phyloP scores from a whole-genome alignment of 148 eudicot genomes.

The Polygonum aviculare region DNA sequence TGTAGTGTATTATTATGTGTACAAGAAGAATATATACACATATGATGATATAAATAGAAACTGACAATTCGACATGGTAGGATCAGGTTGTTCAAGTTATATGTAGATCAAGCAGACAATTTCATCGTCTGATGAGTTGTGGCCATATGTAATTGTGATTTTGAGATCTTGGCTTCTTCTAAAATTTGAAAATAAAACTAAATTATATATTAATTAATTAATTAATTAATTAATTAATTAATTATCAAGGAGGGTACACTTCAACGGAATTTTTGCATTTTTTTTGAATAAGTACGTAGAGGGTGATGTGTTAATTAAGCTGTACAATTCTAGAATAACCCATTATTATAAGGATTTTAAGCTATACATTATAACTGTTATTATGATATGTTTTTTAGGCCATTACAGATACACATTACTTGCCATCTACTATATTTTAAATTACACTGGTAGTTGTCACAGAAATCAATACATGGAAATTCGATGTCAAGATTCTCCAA shows the following conservation, averaged over 20 bases:
- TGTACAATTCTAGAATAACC: background rate
- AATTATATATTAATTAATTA: background rate
- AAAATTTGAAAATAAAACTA: background rate
- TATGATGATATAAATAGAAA: no score
- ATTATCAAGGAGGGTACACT: background rate
- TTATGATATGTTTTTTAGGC: background rate
- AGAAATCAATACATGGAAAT: conserved; percentile 3
- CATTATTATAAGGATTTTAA: background rate
- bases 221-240: no score
- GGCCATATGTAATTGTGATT: background rate
- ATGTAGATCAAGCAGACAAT: conserved; percentile 1
- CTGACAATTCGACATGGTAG: conserved; percentile 1
- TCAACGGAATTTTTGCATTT: background rate
- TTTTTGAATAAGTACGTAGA: background rate
- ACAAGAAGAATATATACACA: background rate
- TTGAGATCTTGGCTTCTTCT: conserved; percentile 7
- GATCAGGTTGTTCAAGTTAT: background rate
- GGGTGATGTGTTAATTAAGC: background rate
- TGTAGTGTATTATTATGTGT: no score
- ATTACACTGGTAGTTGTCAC: background rate
- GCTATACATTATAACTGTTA: background rate
- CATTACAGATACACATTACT: background rate
- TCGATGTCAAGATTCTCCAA: conserved; percentile 8
- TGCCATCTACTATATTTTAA: background rate
- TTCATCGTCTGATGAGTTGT: conserved; percentile 1